These are phyloP conservation scores for Taiozyma onychis DNA, from an alignment of 1,139 yeast genomes.

Conservation along the genomic window DNA sequence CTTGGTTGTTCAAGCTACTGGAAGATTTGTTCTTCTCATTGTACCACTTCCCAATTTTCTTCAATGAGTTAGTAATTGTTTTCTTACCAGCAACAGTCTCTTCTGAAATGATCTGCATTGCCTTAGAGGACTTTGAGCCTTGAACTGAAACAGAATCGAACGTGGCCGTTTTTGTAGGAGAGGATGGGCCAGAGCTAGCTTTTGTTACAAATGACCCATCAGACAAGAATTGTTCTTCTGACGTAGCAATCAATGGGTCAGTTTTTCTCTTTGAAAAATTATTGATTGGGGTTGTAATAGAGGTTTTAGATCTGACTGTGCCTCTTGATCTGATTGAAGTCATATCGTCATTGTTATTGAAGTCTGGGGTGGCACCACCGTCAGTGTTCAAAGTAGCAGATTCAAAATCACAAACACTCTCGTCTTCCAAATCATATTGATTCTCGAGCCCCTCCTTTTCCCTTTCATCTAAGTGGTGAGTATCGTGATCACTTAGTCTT, in stretches of 20 bases:
- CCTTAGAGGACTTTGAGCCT: constrained; percentile 9
- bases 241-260: constrained; percentile 16
- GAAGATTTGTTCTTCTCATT: constrained; percentile 35
- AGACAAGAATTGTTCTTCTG: constrained; percentile 23
- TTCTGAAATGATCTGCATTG: constrained; percentile 20
- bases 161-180: constrained; percentile 1
- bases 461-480: constrained; percentile 9
- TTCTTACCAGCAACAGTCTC: constrained; percentile 28
- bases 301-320: constrained; percentile 2
- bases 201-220: constrained; percentile 23
- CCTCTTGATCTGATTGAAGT: constrained; percentile 13
- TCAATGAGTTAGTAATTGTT: constrained; percentile 40
- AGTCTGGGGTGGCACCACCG: constrained; percentile 1
- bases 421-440: constrained; percentile 3
- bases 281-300: constrained; percentile 2
- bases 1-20: neutral
- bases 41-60: constrained; percentile 69
- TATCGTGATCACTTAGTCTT: constrained; percentile 20
- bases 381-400: constrained; percentile 1
- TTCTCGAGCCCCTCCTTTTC: constrained; percentile 7
- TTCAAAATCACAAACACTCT: neutral
- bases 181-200: neutral
- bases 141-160: neutral
- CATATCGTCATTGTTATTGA: constrained; percentile 7
- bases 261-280: constrained; percentile 13